A percentile compares a stretch with the other conserved stretches of the same genome.
Conservation (phyloP, 768 basidiomycete species). For the Tephrocybe sp. region DNA sequence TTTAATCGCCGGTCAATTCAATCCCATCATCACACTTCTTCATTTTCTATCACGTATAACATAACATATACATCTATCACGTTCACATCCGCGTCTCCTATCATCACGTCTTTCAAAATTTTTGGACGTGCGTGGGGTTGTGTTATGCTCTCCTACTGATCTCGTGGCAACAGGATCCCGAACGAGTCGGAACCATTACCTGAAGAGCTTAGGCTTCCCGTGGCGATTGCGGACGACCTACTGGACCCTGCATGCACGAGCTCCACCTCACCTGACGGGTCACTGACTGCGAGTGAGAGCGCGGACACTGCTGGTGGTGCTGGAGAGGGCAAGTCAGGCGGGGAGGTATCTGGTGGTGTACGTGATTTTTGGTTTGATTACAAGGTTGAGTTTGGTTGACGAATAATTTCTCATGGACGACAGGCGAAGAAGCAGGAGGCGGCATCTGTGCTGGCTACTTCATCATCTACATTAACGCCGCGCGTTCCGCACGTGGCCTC, state of each 20-base stretch:
- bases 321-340: too few species aligned
- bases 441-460: conserved; percentile 5
- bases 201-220: conserved; percentile 56
- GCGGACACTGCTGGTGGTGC: background rate
- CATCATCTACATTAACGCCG: conserved; percentile 18
- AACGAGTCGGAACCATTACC: conserved; percentile 60
- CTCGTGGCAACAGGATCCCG: conserved; percentile 39
- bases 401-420: too few species aligned
- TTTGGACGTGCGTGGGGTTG: conserved; percentile 10
- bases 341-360: conserved; percentile 29
- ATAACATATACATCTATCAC: background rate
- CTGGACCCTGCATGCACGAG: conserved; percentile 39
- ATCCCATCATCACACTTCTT: background rate
- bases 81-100: conserved; percentile 8
- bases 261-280: conserved; percentile 19
- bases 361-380: conserved; percentile 18
- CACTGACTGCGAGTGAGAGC: conserved; percentile 17
- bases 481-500: conserved; percentile 22
- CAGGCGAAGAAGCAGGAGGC: conserved; percentile 20
- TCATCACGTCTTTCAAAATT: too few species aligned
- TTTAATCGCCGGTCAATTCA: background rate
- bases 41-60: too few species aligned
- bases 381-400: background rate
- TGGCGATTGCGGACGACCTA: conserved; percentile 61
- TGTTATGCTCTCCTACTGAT: conserved; percentile 11